Evolutionary conservation across 345 rosid genomes (phyloP), one percentile per base, ranked within the genome.

Genomic region (Brassica nigra): DNA sequence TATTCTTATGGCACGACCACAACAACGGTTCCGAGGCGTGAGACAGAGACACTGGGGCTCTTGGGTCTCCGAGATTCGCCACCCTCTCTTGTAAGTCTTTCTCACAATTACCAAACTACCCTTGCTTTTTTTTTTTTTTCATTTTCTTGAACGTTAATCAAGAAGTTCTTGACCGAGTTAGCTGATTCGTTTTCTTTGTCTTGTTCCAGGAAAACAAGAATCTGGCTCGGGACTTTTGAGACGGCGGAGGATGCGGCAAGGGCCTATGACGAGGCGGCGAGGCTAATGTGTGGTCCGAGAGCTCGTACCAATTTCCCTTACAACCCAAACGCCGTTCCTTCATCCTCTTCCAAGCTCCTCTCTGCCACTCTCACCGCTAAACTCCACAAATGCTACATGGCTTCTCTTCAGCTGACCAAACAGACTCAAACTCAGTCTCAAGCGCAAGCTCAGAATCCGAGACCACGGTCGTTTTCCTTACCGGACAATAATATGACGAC

Each of bases 21-120:
- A 95, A 74, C 99, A 95, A 78, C 87, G 99, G 18, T 95, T 90
- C 69, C 88, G 98, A 16, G 99, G 99, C 9, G 99, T 95, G 30
- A 87, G 99, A 71, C 99, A 95, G 44, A 88, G 99, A 84, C 99
- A 95, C 77, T 95, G 98, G 99, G 99, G 99, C 11, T 95, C 99
- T 39, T 95, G 99, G 99, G 99, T 95, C 6, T 95, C 99, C 28
- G 99, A 95, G 80, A 95, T 95, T 76, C 99, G 98, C 27, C 99
- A 95, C 62, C 99, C 99, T 62, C 75, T 95, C 70, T 67, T 95
- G 99, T 95, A 86, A 82, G 90, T 47, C 64, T 23, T 12, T 15
- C 3, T 8, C 54, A 2, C n/a, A 52, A 12, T 52, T 30, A 62
- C 54, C 15, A 14, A 44, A 36, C 10, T 11, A 63, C 15, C 76